phyloP scores from a whole-genome alignment of 148 eudicot species.

The Rhododendron kiyosumense region DNA sequence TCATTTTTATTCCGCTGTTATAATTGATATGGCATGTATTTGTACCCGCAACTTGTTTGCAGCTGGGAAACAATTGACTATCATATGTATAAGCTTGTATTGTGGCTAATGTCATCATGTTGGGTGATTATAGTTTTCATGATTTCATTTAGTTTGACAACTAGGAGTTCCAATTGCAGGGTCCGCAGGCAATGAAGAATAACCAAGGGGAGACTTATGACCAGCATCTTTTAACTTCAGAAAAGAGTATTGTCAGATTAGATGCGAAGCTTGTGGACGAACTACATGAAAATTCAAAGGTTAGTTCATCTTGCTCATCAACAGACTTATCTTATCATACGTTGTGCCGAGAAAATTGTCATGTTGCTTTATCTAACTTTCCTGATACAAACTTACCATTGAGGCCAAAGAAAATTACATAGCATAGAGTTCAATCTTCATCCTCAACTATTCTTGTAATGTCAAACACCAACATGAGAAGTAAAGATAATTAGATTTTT shows the following conservation, averaged over 20 bases:
- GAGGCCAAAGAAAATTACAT: conserved; percentile 20
- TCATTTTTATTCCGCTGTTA: neutral
- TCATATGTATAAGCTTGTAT: neutral
- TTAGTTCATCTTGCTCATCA: conserved; percentile 28
- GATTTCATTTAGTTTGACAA: conserved; percentile 1
- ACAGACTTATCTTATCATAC: conserved; percentile 29
- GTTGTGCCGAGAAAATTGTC: conserved; percentile 21
- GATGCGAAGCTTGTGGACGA: conserved; percentile 17
- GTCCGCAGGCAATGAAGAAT: conserved; percentile 12
- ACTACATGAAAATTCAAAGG: conserved; percentile 16
- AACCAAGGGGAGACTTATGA: conserved; percentile 16
- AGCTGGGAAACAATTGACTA: neutral
- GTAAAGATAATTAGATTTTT: neutral
- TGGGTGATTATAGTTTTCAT: neutral
- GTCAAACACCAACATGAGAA: neutral
- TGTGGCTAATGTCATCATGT: neutral
- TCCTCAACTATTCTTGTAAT: conserved; percentile 10
- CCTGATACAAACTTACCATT: conserved; percentile 18
- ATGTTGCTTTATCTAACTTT: conserved; percentile 16
- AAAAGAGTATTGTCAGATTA: conserved; percentile 16
- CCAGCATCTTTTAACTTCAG: conserved; percentile 11
- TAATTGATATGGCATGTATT: neutral
- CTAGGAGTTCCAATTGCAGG: conserved; percentile 16
- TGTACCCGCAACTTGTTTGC: neutral
- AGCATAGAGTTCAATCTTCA: conserved; percentile 19